Conservation (phyloP, 805 yeast genomes). For the Candida nonsorbophila region DNA sequence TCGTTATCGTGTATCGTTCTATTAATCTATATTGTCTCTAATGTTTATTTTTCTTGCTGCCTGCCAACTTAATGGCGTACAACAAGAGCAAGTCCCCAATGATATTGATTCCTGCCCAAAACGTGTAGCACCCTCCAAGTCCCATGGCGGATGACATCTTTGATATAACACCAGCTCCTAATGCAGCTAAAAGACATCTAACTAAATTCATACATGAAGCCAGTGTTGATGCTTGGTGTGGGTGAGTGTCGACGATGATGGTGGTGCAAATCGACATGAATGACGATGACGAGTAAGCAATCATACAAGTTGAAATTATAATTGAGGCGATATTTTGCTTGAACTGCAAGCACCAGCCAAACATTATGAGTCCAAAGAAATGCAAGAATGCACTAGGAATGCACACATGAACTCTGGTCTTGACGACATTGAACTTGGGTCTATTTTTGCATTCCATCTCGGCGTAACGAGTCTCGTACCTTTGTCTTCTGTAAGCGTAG, state of each 20-base stretch:
- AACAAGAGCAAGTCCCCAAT: constrained; percentile 8
- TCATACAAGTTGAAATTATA: constrained; percentile 51
- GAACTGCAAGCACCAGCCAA: constrained; percentile 69
- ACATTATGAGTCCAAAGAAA: constrained; percentile 22
- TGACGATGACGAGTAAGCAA: constrained; percentile 55
- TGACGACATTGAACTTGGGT: constrained; percentile 49
- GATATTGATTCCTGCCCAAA: constrained; percentile 49
- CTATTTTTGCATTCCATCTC: constrained; percentile 11
- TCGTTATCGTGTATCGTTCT: not conserved
- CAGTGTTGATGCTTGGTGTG: constrained; percentile 66
- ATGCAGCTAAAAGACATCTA: constrained; percentile 70
- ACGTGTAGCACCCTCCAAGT: constrained; percentile 72
- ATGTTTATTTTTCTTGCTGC: too few relatives aligned
- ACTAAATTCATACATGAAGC: constrained; percentile 67
- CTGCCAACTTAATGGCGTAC: constrained; percentile 7
- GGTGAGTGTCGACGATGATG: constrained; percentile 70
- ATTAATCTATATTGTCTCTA: constrained; percentile 1
- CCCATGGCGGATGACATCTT: constrained; percentile 55
- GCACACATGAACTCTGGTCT: constrained; percentile 46
- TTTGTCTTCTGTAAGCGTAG: constrained; percentile 30
- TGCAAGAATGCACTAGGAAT: constrained; percentile 34
- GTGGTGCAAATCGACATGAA: constrained; percentile 58
- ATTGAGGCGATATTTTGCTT: constrained; percentile 48
- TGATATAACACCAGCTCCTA: constrained; percentile 61
- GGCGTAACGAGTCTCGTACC: constrained; percentile 19